Evolutionary conservation across 2,329 filamentous ascomycete species (phyloP), one percentile per base, ranked within the genome.

Genomic region (Fusarium sp.): DNA sequence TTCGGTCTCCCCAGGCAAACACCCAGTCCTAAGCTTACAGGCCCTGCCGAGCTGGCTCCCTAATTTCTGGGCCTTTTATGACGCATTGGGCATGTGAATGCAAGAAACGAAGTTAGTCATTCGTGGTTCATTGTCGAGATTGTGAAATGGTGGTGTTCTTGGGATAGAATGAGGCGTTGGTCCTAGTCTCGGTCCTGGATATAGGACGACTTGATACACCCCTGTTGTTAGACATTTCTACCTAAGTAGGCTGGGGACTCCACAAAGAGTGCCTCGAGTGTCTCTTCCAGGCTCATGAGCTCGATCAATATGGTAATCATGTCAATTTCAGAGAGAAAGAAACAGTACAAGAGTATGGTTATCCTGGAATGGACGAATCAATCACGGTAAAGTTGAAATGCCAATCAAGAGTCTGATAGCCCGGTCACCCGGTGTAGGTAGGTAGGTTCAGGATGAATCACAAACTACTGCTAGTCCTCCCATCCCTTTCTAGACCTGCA

Each of bases 221-320:
- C 65, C 65, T 66, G 38, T n/a, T 65, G 33, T 59, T 66, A 64
- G 61, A 66, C 56, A 66, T 50, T 33, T 65, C 61, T 39, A 39
- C 20, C 15, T 35, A 10, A 10, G 24, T 59, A 66, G 61, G 31
- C 63, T 51, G 44, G 41, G 51, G 36, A 66, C 62, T 69, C 65
- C 66, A 70, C 67, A 69, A 45, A 66, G 66, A 61, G 48, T 65
- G 67, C 67, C 67, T 70, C 31, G 66, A 42, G 51, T 64, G 42
- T 58, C 51, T 66, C 28, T 51, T 28, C 36, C 58, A 31, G 26
- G 39, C 30, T 22, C 36, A 39, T 16, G 30, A 24, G 41, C n/a
- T n/a, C 28, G n/a, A 47, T n/a, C 14, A n/a, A 28, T 38, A 53
- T 22, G 20, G 7, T 11, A 13, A 18, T 18, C 12, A 36, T 9